Conservation (phyloP, 1,284 basidiomycete species). For the Porodaedalea pini region DNA sequence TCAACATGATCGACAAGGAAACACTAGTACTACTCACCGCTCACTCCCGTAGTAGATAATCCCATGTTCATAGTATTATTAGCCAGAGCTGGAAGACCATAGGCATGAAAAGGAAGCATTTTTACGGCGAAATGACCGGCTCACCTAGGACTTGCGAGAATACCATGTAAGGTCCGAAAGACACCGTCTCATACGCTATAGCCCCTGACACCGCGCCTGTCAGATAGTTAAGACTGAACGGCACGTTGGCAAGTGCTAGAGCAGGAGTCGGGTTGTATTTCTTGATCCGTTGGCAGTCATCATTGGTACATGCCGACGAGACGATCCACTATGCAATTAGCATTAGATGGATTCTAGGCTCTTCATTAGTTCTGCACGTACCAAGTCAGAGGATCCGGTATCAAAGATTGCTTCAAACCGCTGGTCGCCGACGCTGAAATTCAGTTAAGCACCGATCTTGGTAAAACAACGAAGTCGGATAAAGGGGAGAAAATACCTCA, state of each 20-base stretch:
- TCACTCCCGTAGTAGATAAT: slow-evolving; percentile 46
- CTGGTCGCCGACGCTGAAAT: slow-evolving; percentile 40
- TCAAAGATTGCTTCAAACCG: slow-evolving; percentile 51
- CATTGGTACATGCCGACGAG: slow-evolving; percentile 33
- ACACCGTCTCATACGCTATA: slow-evolving; percentile 17
- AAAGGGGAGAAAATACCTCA: slow-evolving; percentile 31
- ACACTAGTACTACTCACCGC: slow-evolving; percentile 32
- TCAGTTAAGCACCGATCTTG: neutral
- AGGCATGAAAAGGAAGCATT: neutral
- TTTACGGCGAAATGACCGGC: slow-evolving; percentile 11
- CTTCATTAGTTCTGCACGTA: slow-evolving; percentile 20
- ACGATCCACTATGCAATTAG: slow-evolving; percentile 34
- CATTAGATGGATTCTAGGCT: slow-evolving; percentile 4
- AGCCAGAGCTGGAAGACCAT: slow-evolving; percentile 41
- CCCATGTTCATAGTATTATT: slow-evolving; percentile 43
- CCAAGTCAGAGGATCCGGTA: slow-evolving; percentile 54
- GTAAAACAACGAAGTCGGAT: neutral
- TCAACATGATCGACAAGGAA: neutral
- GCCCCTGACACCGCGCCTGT: slow-evolving; percentile 16
- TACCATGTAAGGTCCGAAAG: slow-evolving; percentile 24
- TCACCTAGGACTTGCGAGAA: slow-evolving; percentile 41
- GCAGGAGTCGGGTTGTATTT: slow-evolving; percentile 29
- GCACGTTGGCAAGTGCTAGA: neutral
- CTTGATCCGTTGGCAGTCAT: slow-evolving; percentile 32
- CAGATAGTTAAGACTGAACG: slow-evolving; percentile 19